Base-by-base conservation (phyloP, 768 basidiomycete genomes). In the Pluteus cervinus region DNA sequence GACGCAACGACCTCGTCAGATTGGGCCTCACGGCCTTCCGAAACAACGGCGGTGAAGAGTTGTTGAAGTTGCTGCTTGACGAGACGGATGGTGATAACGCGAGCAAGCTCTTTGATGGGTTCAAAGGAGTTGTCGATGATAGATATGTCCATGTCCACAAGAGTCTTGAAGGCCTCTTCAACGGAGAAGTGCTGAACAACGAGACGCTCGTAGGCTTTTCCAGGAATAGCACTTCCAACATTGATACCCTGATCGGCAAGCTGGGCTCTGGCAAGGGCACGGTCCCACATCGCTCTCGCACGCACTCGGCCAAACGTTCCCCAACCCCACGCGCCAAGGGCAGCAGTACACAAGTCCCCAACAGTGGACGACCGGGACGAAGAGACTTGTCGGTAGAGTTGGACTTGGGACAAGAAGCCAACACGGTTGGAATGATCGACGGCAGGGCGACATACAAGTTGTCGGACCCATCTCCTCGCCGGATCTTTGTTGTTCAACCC, bases 361-460 rank as follows among this genome's bases (percentile, higher is more conserved):
- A 74, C 57, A 2, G 68, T 58, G 0, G 64, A 56, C 18, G 60
- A 54, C 34, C 62, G 62, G 35, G 60, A 57, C 25, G 60, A 61
- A 3, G 68, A 64, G 45, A 80, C 65, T 41, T 66, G 58, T 46
- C 71, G 65, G 61, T 75, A 84, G 6, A 75, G 73, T 45, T 75
- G 75, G 24, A 72, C 48, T 24, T 75, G 71, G 6, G 70, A 42
- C n/a, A 42, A 41, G 15, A 46, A 43, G 20, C 43, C 37, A 24
- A 36, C 36, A 22, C 36, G 33, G 23, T 43, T 42, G 49, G 40
- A 21, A 45, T 48, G 34, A 46, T 47, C 6, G 41, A 5, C 23
- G 43, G 40, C 2, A 42, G 36, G 24, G 45, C 37, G 1, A 44
- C 23, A 33, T 11, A 47, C 49, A 39, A 1, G 9, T 15, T 4